Base-by-base conservation (phyloP, 768 basidiomycete genomes). In the Tulasnella sp. region DNA sequence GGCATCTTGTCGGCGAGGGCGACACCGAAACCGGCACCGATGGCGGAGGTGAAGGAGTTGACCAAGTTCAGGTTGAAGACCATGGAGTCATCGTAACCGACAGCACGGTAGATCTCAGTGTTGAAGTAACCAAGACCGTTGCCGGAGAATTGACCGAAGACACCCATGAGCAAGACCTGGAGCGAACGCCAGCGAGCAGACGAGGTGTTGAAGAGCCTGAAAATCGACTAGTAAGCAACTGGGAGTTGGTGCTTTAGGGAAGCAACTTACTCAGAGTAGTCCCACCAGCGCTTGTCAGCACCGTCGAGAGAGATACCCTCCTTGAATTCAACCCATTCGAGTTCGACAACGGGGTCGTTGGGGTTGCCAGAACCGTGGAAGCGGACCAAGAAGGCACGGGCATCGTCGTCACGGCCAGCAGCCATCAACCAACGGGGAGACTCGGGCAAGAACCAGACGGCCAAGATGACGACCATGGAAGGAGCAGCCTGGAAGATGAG, bases 91-190 rank as follows among this genome's bases (percentile, higher is more conserved):
- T 75, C 79, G 72, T 79, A 80, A 7, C 81, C 82, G 69, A 82
- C 80, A 51, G 79, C 77, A 51, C 76, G 40, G 78, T 83, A 83
- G 79, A 84, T 81, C 79, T 82, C 70, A 78, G 80, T 81, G 76
- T 84, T 83, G 82, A 82, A 83, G 78, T 84, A 88, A 82, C 88
- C 88, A 37, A 89, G 84, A 74, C 88, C 88, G 80, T 88, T 88
- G 69, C 89, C 88, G 70, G 88, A 87, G 86, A 88, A 88, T 85
- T 89, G 88, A 20, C 87, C 88, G 77, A 88, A 89, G 80, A 89
- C 85, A 20, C 87, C 87, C 85, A 90, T 88, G 73, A 89, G 82
- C 29, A 89, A 79, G 82, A 89, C 86, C 85, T 88, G 85, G 75
- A 84, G 85, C 16, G 84, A 86, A 76, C 88, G 83, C 80, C 86